A percentile compares a stretch with the other conserved stretches of the same genome.
Evolutionary conservation across 2,329 filamentous ascomycete species (phyloP).

Genomic region (Ascosphaera apis): DNA sequence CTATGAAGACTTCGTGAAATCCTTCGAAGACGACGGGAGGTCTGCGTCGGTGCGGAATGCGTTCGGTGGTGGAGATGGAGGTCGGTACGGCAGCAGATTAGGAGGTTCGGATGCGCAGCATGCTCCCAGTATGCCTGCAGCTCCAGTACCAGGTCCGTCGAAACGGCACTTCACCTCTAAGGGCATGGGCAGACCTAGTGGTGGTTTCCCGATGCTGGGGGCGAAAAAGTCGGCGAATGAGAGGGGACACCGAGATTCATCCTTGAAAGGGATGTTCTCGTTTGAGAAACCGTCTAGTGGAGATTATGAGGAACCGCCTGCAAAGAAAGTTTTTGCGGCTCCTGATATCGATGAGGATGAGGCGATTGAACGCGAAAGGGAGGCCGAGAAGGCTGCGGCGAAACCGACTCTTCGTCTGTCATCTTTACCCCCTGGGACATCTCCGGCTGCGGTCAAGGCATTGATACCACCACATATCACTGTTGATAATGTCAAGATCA

Average conservation of each 20-base stretch:
- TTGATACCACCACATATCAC: constrained; percentile 30
- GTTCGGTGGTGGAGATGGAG: too few relatives aligned
- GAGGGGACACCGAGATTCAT: constrained; percentile 15
- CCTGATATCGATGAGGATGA: constrained; percentile 24
- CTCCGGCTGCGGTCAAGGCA: constrained; percentile 25
- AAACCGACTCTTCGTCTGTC: constrained; percentile 32
- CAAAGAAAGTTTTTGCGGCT: constrained; percentile 18
- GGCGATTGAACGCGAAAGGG: constrained; percentile 16
- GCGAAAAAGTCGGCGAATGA: constrained; percentile 14
- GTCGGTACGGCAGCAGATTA: too few relatives aligned
- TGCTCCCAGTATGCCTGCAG: constrained; percentile 13
- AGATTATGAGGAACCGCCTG: too few relatives aligned
- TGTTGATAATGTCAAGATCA: constrained; percentile 52
- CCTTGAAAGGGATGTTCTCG: constrained; percentile 17
- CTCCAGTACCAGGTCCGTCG: constrained; percentile 17
- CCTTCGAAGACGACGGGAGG: constrained; percentile 24
- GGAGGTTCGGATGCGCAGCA: constrained; percentile 10
- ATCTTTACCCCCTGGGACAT: constrained; percentile 29
- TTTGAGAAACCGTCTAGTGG: constrained; percentile 15
- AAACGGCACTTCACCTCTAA: constrained; percentile 39
- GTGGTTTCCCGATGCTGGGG: constrained; percentile 24
- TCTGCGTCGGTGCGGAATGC: constrained; percentile 6
- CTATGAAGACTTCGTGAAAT: constrained; percentile 71
- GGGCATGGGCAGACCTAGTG: constrained; percentile 25
- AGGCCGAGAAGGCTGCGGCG: constrained; percentile 25